Conservation (phyloP, 2,329 filamentous ascomycete genomes). For the Arthroderma uncinatum region DNA sequence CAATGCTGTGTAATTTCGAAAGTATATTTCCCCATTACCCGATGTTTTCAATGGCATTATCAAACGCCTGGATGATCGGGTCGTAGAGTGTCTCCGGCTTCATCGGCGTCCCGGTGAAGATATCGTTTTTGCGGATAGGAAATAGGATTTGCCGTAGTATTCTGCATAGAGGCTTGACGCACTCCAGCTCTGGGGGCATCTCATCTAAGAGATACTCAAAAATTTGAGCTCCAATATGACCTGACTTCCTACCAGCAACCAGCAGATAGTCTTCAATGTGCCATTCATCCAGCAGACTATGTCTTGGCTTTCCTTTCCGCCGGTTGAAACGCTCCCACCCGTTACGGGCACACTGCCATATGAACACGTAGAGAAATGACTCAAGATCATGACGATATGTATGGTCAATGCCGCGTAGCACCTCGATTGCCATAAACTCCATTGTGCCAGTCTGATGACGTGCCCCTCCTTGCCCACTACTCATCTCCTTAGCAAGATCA, state of each 20-base stretch:
- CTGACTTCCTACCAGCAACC: constrained; percentile 17
- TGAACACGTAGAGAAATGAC: constrained; percentile 26
- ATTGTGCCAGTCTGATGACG: constrained; percentile 14
- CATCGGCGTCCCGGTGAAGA: constrained; percentile 13
- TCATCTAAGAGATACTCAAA: constrained; percentile 20
- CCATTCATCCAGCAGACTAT: constrained; percentile 16
- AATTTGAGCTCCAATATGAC: constrained; percentile 14
- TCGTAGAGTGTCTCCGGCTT: constrained; percentile 16
- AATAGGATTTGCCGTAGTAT: constrained; percentile 17
- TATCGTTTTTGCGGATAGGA: constrained; percentile 1
- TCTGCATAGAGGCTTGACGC: constrained; percentile 19
- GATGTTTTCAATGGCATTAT: too few relatives aligned
- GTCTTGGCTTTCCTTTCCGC: background rate
- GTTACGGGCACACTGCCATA: constrained; percentile 15
- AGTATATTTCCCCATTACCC: too few relatives aligned
- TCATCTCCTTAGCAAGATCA: constrained; percentile 23
- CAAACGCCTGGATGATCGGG: constrained; percentile 16
- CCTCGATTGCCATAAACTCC: constrained; percentile 28
- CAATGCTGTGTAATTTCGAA: too few relatives aligned
- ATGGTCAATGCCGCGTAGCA: constrained; percentile 22
- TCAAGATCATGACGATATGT: constrained; percentile 27
- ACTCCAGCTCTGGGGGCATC: constrained; percentile 19
- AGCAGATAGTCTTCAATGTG: constrained; percentile 20
- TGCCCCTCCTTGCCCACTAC: constrained; percentile 11
- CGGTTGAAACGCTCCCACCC: background rate